A percentile compares a stretch with the other conserved stretches of the same genome.
Conservation (phyloP, 805 yeast genomes). For the Teunomyces kruisii region DNA sequence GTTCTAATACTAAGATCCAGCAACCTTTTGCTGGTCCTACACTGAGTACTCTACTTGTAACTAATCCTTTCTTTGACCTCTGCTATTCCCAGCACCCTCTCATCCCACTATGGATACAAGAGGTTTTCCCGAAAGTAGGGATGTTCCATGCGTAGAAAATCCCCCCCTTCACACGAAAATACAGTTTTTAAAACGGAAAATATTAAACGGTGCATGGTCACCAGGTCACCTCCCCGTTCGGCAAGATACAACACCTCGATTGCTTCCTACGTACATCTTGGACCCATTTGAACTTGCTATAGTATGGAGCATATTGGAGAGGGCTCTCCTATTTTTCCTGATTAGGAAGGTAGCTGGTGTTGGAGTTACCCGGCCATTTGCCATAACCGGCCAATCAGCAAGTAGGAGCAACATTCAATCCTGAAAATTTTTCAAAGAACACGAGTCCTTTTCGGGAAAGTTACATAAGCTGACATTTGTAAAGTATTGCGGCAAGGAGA, state of each 20-base stretch:
- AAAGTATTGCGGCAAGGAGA: background rate
- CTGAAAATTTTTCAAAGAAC: slow-evolving; percentile 1
- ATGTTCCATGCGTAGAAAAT: slow-evolving; percentile 3
- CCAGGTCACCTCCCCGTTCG: background rate
- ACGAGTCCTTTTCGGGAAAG: slow-evolving; percentile 3
- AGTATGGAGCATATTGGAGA: background rate
- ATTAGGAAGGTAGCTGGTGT: background rate
- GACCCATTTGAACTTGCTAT: no score
- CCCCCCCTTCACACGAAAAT: background rate
- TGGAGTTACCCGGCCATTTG: background rate
- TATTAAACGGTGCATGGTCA: background rate
- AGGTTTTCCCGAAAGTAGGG: slow-evolving; percentile 2
- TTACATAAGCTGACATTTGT: background rate
- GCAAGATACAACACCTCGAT: background rate
- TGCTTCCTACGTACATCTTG: no score
- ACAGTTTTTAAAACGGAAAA: background rate
- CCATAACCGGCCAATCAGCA: background rate
- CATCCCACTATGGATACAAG: background rate
- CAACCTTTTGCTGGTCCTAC: no score
- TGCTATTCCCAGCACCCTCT: background rate
- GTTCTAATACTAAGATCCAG: no score
- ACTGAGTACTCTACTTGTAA: no score
- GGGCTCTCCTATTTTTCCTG: background rate
- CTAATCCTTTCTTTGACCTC: no score
- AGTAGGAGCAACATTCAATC: background rate